Conservation (phyloP, 768 basidiomycete species). For the Podaxis pistillaris region DNA sequence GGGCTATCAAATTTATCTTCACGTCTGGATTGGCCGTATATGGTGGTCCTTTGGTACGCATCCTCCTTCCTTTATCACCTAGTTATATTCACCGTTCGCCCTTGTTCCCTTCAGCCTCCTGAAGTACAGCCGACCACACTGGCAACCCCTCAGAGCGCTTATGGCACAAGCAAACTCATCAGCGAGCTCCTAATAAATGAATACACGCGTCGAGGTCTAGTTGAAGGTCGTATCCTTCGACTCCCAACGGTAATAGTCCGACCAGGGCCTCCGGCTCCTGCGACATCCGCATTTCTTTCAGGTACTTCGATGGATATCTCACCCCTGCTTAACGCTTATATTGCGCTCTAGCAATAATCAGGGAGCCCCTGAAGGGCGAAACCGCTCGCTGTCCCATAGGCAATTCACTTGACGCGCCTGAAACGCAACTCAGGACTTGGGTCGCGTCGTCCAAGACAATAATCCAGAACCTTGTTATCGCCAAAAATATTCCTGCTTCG, state of each 20-base stretch:
- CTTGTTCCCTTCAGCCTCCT: slow-evolving; percentile 28
- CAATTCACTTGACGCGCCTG: slow-evolving; percentile 38
- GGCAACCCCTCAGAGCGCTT: slow-evolving; percentile 53
- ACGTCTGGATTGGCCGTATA: slow-evolving; percentile 60
- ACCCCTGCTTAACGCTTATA: background rate
- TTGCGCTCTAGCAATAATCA: slow-evolving; percentile 40
- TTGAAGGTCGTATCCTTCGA: slow-evolving; percentile 59
- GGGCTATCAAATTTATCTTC: slow-evolving; percentile 52
- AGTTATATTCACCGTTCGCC: background rate
- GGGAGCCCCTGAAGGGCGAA: slow-evolving; percentile 54
- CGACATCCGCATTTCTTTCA: slow-evolving; percentile 56
- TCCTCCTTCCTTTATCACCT: background rate
- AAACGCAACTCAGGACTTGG: slow-evolving; percentile 48
- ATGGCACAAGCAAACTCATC: slow-evolving; percentile 56
- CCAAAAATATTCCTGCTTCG: slow-evolving; percentile 43
- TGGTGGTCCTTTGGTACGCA: slow-evolving; percentile 46
- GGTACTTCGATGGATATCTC: slow-evolving; percentile 28
- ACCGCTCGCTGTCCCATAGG: slow-evolving; percentile 53
- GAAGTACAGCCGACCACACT: slow-evolving; percentile 47
- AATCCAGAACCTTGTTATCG: slow-evolving; percentile 50
- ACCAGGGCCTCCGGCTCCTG: slow-evolving; percentile 51
- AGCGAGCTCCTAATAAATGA: slow-evolving; percentile 59
- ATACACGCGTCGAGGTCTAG: slow-evolving; percentile 53
- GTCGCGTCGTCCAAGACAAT: slow-evolving; percentile 50
- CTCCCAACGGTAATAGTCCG: slow-evolving; percentile 60